Evolutionary conservation across 495 filamentous ascomycete species (phyloP), one percentile per base, ranked within the genome.

Genomic region (Lophiostoma macrostomum): DNA sequence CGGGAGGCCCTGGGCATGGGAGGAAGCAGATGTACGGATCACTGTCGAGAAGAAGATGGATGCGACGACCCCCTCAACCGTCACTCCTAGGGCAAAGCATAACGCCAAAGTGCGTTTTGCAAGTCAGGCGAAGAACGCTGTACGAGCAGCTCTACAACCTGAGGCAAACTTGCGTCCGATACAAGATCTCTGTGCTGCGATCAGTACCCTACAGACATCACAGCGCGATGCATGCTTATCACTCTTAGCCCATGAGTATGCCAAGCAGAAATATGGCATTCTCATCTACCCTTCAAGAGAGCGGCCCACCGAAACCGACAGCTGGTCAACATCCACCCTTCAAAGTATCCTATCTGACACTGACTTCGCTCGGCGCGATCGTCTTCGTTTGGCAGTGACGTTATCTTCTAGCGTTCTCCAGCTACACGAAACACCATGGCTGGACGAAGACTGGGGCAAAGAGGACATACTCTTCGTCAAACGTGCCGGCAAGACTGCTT

Each of bases 381-480:
- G 63, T 11, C 66, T 69, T 19, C 27, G 54, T 2, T 32, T 60
- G 2, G 50, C 56, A 2, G 50, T 60, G 2, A 60, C 56, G 16
- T 38, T 60, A 1, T 40, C 56, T n/a, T 60, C 56, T 10, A 49
- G 41, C 28, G 56, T 60, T 7, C 34, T 60, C 3, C 56, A 60
- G 27, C 43, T 60, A 13, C 56, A 60, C 20, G 56, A 53, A 30
- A 60, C 56, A 8, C 56, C 49, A 13, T 60, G 56, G 56, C 37
- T 60, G 16, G 39, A 51, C 3, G 36, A 60, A n/a, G 45, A 47
- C 18, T 61, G 50, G 58, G 41, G 44, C 5, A 55, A 56, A 19
- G 52, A 50, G 25, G 22, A 56, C 19, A 51, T 56, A 2, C 27
- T 56, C 16, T 61, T 56, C 39, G 47, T 49, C 42, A 56, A 45